A percentile compares a stretch with the other conserved stretches of the same genome.
Evolutionary conservation across 352 stramenopile species (phyloP).

Genomic region (Globisporangium megalacanthum): DNA sequence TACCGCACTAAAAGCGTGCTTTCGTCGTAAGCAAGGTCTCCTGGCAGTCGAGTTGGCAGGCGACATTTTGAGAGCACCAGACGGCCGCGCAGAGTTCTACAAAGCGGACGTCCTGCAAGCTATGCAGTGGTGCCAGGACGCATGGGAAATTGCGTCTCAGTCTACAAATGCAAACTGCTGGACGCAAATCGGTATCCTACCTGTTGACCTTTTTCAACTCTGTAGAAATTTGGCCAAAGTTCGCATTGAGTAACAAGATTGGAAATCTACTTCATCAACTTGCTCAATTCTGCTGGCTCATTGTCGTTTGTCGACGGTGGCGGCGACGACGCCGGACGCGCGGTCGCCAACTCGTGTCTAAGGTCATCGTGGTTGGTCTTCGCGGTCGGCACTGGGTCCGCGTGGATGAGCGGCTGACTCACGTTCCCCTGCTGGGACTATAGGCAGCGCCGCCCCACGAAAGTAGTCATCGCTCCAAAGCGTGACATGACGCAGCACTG

Average conservation of each 20-base stretch:
- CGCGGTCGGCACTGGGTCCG: not conserved
- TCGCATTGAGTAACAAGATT: too few relatives aligned
- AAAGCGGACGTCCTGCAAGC: not conserved
- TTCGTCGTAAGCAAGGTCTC: too few relatives aligned
- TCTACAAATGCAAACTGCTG: not conserved
- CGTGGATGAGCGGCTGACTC: slow-evolving; percentile 33
- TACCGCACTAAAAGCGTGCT: too few relatives aligned
- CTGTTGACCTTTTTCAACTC: not conserved
- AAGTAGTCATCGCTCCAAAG: slow-evolving; percentile 84
- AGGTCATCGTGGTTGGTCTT: slow-evolving; percentile 48
- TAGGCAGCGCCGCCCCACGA: slow-evolving; percentile 40
- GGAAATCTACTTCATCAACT: too few relatives aligned
- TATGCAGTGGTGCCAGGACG: not conserved
- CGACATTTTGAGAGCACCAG: too few relatives aligned
- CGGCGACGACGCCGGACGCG: too few relatives aligned
- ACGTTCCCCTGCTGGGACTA: slow-evolving; percentile 36
- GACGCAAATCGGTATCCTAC: not conserved
- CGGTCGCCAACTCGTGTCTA: slow-evolving; percentile 42
- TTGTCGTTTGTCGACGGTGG: too few relatives aligned
- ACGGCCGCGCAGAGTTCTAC: too few relatives aligned
- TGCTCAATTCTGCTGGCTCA: too few relatives aligned
- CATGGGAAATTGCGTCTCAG: not conserved
- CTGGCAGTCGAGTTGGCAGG: too few relatives aligned
- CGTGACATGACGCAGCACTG: slow-evolving; percentile 63
- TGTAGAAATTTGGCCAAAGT: not conserved